Evolutionary conservation across 768 basidiomycete genomes (phyloP).

Genomic region (Mycena floridula): DNA sequence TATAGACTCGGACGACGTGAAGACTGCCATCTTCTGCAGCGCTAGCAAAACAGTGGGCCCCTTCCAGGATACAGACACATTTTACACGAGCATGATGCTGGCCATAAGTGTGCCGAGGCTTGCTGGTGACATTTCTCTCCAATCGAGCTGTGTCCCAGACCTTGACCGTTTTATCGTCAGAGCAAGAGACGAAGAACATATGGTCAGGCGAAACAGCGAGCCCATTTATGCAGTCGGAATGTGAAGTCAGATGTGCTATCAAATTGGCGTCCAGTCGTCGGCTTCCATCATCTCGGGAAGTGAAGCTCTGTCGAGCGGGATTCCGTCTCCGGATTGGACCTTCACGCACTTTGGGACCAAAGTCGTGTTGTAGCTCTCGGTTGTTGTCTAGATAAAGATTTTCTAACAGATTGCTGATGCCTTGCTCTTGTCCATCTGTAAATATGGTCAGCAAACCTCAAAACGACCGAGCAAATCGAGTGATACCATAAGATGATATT

Average conservation of each 20-base stretch:
- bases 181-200: constrained; percentile 89
- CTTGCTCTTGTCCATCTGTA: constrained; percentile 84
- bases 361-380: constrained; percentile 82
- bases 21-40: constrained; percentile 81
- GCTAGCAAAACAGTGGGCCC: constrained; percentile 83
- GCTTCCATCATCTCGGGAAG: constrained; percentile 53
- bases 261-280: constrained; percentile 72
- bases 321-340: constrained; percentile 77
- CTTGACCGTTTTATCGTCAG: constrained; percentile 91
- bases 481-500: constrained; percentile 70
- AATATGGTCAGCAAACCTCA: constrained; percentile 1
- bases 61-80: constrained; percentile 77
- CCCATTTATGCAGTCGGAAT: constrained; percentile 72
- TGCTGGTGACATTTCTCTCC: constrained; percentile 89
- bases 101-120: constrained; percentile 66
- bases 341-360: constrained; percentile 83
- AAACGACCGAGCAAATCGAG: too few species aligned
- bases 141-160: constrained; percentile 91
- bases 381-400: constrained; percentile 84
- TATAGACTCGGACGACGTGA: constrained; percentile 78
- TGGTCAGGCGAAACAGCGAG: constrained; percentile 91
- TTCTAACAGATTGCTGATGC: constrained; percentile 84
- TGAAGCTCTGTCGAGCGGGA: constrained; percentile 60
- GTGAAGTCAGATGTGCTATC: constrained; percentile 79
- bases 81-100: constrained; percentile 63